These are phyloP conservation scores for Gardenia jasminoides DNA, from an alignment of 257 asterid species.

Conservation along the genomic window DNA sequence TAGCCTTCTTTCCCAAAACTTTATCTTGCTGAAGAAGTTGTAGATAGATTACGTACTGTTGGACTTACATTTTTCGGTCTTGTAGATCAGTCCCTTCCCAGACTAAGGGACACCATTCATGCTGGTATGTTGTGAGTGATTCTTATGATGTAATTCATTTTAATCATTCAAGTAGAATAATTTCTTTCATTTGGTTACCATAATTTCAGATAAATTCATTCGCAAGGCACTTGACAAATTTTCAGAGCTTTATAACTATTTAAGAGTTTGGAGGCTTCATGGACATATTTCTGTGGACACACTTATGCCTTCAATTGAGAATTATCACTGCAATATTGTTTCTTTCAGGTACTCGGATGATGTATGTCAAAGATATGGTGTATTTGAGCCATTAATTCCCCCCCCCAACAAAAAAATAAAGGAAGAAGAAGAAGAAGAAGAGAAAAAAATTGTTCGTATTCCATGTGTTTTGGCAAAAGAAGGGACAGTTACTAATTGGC, in stretches of 20 bases:
- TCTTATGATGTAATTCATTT: not conserved
- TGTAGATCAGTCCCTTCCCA: conserved; percentile 89
- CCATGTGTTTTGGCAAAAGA: too few relatives aligned
- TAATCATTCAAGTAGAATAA: conserved; percentile 21
- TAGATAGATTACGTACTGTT: conserved; percentile 89
- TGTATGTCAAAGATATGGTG: not conserved
- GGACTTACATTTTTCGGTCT: conserved; percentile 92
- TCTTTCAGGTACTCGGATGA: conserved; percentile 69
- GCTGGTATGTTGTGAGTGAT: conserved; percentile 52
- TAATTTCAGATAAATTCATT: conserved; percentile 70
- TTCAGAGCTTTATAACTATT: conserved; percentile 73
- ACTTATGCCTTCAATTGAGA: conserved; percentile 92
- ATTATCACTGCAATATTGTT: conserved; percentile 65
- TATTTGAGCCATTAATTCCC: too few relatives aligned
- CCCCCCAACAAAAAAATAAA: too few relatives aligned
- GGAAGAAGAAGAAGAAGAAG: too few relatives aligned
- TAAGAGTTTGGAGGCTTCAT: conserved; percentile 79
- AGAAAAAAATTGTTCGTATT: too few relatives aligned
- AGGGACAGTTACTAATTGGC: too few relatives aligned
- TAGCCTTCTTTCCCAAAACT: conserved; percentile 59
- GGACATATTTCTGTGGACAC: conserved; percentile 64
- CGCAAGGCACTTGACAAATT: conserved; percentile 90
- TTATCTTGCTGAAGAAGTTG: conserved; percentile 74
- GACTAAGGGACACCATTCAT: conserved; percentile 95
- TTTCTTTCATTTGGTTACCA: conserved; percentile 7